Evolutionary conservation across 345 rosid genomes (phyloP), one percentile per base, ranked within the genome.

Genomic region (Bretschneidera sinensis): DNA sequence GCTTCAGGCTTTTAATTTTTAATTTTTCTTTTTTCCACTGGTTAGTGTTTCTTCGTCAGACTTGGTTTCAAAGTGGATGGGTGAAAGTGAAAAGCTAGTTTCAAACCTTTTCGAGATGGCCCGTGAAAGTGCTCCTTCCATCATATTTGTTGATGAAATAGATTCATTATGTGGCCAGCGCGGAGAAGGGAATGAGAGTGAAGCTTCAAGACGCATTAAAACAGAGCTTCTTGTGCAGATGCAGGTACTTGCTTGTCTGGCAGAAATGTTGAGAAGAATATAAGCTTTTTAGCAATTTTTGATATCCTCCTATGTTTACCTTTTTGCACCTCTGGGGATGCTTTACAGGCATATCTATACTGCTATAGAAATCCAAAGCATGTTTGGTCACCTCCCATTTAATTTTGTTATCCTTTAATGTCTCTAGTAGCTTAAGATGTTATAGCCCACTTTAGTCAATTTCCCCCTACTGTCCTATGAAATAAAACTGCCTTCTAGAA

Each of bases 11-110:
- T 28, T 28, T 28, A 8, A 8, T 28, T 2, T 8, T 28, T 28
- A 28, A 8, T 28, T 28, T 3, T 2, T 28, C 5, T 28, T 28
- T 8, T 28, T 3, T 28, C 8, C 63, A 59, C 20, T 28, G 33
- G 9, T 39, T 55, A 87, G 95, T 76, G 68, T 87, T 59, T 87
- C 95, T 58, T 87, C 95, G 0, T 87, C 95, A 17, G 95, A 87
- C 71, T 77, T 85, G 54, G 91, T 87, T 34, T 87, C 95, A 51
- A 87, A 87, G 74, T 87, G 95, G 95, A 87, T 87, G 95, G 95
- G 95, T 50, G 95, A 85, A 72, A 87, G 95, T 65, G 95, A 87
- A 67, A 87, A 87, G 81, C 81, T 87, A 25, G 95, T 87, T 24
- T 83, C 95, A 50, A 87, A 79, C 65, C 91, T 87, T 67, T 85